These are phyloP conservation scores for Mimosa bimucronata DNA, from an alignment of 306 rosid genomes.

Conservation along the genomic window DNA sequence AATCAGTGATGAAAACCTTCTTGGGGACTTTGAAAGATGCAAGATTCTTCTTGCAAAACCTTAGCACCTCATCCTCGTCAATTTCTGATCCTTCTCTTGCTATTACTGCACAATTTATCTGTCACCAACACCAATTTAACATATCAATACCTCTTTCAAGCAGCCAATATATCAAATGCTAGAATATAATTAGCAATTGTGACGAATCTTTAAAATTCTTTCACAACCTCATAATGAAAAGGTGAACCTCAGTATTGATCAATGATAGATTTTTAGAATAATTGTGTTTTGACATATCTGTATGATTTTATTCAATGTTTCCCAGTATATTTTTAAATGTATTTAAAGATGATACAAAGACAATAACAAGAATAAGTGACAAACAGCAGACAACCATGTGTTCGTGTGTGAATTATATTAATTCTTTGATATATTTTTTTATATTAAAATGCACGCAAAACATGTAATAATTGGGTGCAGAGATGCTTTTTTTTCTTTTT, in stretches of 20 bases:
- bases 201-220: neutral
- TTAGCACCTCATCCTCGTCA: conserved; percentile 62
- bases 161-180: neutral
- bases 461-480: neutral
- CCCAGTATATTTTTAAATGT: neutral
- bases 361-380: neutral
- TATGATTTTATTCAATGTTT: no score
- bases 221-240: neutral
- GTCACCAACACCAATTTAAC: neutral
- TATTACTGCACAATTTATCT: conserved; percentile 84
- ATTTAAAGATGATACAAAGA: no score
- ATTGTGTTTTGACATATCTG: no score
- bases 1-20: conserved; percentile 70
- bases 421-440: neutral
- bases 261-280: no score
- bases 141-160: conserved; percentile 12
- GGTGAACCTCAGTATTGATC: no score
- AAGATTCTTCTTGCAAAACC: conserved; percentile 74
- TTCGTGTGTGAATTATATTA: neutral
- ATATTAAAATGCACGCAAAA: no score
- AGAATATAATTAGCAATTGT: neutral
- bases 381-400: neutral
- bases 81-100: conserved; percentile 69
- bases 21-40: conserved; percentile 87
- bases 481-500: no score